Percentiles rank a stretch among this genome's conserved stretches.
Conservation (phyloP, 495 filamentous ascomycete species). For the Aspergillus bridgeri region DNA sequence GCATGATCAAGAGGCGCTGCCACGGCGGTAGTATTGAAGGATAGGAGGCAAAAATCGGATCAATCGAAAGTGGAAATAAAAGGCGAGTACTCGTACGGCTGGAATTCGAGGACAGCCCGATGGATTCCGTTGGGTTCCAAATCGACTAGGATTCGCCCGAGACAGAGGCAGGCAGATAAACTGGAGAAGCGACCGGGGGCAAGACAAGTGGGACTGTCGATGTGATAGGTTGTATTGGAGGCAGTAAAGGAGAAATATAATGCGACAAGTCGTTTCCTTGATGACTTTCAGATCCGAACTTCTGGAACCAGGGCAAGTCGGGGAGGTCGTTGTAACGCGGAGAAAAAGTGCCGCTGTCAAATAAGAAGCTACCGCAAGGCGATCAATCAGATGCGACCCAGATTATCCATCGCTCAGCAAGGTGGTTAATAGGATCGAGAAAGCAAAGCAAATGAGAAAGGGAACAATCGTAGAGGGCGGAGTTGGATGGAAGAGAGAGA, state of each 20-base stretch:
- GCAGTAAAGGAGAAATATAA: neutral
- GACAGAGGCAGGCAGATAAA: slow-evolving; percentile 4
- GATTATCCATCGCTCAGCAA: neutral
- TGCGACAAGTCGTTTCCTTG: neutral
- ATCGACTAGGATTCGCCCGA: slow-evolving; percentile 7
- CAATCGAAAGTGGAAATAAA: neutral
- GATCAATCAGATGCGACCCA: slow-evolving; percentile 1
- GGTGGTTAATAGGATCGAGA: neutral
- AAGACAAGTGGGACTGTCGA: slow-evolving; percentile 14
- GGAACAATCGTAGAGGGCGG: neutral
- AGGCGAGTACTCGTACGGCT: neutral
- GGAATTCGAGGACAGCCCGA: slow-evolving; percentile 9
- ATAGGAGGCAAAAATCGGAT: neutral
- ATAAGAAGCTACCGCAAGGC: slow-evolving; percentile 4
- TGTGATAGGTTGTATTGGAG: slow-evolving; percentile 18
- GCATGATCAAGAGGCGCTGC: slow-evolving; percentile 22
- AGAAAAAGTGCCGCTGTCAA: slow-evolving; percentile 19
- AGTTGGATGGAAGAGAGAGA: neutral
- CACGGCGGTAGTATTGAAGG: slow-evolving; percentile 6
- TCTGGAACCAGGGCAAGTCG: slow-evolving; percentile 8
- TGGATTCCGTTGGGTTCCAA: slow-evolving; percentile 15
- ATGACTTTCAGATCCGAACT: neutral
- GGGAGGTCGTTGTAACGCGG: slow-evolving; percentile 18
- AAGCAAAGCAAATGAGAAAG: neutral
- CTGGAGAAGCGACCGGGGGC: slow-evolving; percentile 1